Conservation (phyloP, 1,284 basidiomycete species). For the Moesziomyces parantarcticus region DNA sequence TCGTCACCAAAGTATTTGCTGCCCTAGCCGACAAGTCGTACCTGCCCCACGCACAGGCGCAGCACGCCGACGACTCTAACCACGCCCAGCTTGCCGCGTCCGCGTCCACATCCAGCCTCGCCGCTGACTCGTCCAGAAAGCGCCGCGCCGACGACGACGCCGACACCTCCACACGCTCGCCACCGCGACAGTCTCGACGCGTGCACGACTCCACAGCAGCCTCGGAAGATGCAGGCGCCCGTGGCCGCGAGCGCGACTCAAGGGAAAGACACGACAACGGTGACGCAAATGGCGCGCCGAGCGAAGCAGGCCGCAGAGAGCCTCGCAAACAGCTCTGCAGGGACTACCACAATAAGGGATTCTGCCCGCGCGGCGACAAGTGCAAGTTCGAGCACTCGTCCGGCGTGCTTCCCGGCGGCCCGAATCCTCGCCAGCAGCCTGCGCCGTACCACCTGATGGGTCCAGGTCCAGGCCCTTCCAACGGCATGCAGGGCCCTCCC, state of each 20-base stretch:
- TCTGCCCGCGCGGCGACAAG: slow-evolving; percentile 85
- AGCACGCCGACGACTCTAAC: slow-evolving; percentile 13
- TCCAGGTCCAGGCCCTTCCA: slow-evolving; percentile 16
- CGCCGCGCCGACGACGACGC: slow-evolving; percentile 49
- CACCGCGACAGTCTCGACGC: slow-evolving; percentile 40
- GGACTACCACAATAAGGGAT: slow-evolving; percentile 71
- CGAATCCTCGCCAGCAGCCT: slow-evolving; percentile 21
- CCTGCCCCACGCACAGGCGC: slow-evolving; percentile 15
- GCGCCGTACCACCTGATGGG: slow-evolving; percentile 37
- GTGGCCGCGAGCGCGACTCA: slow-evolving; percentile 34
- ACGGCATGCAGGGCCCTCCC: slow-evolving; percentile 34
- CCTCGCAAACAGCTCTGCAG: slow-evolving; percentile 56
- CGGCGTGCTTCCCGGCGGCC: slow-evolving; percentile 34
- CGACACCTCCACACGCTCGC: slow-evolving; percentile 26
- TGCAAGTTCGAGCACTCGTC: slow-evolving; percentile 86
- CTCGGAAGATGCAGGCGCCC: slow-evolving; percentile 18
- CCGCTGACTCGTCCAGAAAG: slow-evolving; percentile 36
- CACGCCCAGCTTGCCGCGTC: slow-evolving; percentile 6
- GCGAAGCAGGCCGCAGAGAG: slow-evolving; percentile 20
- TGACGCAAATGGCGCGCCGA: slow-evolving; percentile 24
- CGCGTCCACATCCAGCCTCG: slow-evolving; percentile 16
- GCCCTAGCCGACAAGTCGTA: slow-evolving; percentile 69
- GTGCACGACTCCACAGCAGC: slow-evolving; percentile 20
- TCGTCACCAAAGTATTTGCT: slow-evolving; percentile 85
- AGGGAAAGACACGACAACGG: slow-evolving; percentile 23